Evolutionary conservation across 805 yeast species (phyloP).

Genomic region (Starmerella bacillaris): DNA sequence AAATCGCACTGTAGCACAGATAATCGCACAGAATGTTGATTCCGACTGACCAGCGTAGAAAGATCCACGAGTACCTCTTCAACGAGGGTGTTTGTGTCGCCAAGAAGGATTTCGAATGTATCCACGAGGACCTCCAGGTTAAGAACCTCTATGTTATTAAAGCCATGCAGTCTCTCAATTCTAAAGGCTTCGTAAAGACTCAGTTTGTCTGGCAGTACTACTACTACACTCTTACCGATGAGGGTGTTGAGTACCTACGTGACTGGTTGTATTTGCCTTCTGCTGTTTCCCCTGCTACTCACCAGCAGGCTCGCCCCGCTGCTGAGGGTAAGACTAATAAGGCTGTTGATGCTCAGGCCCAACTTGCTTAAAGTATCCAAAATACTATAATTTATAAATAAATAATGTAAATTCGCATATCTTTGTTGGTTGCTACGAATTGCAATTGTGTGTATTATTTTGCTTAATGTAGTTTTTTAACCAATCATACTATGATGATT

Average conservation of each 20-base stretch:
- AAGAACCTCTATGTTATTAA: slow-evolving; percentile 93
- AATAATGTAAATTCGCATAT: not conserved
- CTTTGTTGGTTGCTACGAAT: too few relatives aligned
- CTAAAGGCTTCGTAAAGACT: slow-evolving; percentile 98
- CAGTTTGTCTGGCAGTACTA: slow-evolving; percentile 99
- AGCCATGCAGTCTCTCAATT: slow-evolving; percentile 97
- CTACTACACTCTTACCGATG: slow-evolving; percentile 99
- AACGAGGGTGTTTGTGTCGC: slow-evolving; percentile 99
- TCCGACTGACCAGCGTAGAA: slow-evolving; percentile 99
- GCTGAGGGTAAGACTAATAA: slow-evolving; percentile 17
- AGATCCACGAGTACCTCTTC: slow-evolving; percentile 98
- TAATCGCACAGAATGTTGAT: slow-evolving; percentile 94
- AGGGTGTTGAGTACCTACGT: slow-evolving; percentile 97
- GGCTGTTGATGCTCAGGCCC: slow-evolving; percentile 23
- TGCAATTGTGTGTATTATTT: too few relatives aligned
- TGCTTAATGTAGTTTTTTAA: too few relatives aligned
- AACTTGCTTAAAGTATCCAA: slow-evolving; percentile 23
- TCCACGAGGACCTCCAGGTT: slow-evolving; percentile 97
- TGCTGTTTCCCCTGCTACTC: slow-evolving; percentile 95
- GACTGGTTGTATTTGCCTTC: slow-evolving; percentile 97
- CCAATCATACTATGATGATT: too few relatives aligned
- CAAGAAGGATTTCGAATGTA: slow-evolving; percentile 94
- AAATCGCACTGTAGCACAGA: too few relatives aligned
- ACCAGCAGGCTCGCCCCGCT: slow-evolving; percentile 49
- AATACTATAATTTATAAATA: not conserved